phyloP scores from a whole-genome alignment of 208 protist genomes.

The Trypanosoma platydactyli region DNA sequence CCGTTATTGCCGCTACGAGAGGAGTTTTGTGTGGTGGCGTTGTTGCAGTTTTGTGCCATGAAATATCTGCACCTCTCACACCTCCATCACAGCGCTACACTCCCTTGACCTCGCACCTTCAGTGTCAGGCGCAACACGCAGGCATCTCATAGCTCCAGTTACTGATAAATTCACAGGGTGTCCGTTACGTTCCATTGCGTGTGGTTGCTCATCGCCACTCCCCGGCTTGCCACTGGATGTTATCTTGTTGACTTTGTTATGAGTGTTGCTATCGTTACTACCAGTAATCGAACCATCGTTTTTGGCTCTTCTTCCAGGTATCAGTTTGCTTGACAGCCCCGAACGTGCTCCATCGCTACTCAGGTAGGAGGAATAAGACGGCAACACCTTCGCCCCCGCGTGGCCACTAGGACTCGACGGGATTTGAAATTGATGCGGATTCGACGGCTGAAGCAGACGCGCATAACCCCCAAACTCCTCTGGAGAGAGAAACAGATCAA shows the following conservation, averaged over 20 bases:
- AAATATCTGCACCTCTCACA: not conserved
- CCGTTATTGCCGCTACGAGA: not conserved
- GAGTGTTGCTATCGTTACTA: not conserved
- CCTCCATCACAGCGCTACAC: not conserved
- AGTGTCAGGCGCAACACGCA: not conserved
- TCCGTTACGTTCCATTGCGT: no score
- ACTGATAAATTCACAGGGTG: no score
- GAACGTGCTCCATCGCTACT: not conserved
- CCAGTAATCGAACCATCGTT: not conserved
- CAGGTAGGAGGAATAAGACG: not conserved
- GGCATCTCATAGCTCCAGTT: not conserved
- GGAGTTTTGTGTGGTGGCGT: not conserved
- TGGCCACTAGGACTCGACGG: not conserved
- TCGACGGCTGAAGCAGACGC: slow-evolving; percentile 37
- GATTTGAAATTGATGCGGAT: not conserved
- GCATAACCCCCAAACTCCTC: slow-evolving; percentile 77
- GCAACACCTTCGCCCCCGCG: not conserved
- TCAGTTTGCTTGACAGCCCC: not conserved
- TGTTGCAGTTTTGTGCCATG: slow-evolving; percentile 7
- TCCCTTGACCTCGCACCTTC: not conserved
- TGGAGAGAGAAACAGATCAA: slow-evolving; percentile 75
- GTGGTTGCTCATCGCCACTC: not conserved
- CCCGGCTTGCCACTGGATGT: not conserved
- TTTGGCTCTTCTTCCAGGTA: not conserved
- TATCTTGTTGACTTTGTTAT: not conserved